Evolutionary conservation across 495 filamentous ascomycete species (phyloP), one percentile per base, ranked within the genome.

Genomic region (Hypomontagnella submonticulosa): DNA sequence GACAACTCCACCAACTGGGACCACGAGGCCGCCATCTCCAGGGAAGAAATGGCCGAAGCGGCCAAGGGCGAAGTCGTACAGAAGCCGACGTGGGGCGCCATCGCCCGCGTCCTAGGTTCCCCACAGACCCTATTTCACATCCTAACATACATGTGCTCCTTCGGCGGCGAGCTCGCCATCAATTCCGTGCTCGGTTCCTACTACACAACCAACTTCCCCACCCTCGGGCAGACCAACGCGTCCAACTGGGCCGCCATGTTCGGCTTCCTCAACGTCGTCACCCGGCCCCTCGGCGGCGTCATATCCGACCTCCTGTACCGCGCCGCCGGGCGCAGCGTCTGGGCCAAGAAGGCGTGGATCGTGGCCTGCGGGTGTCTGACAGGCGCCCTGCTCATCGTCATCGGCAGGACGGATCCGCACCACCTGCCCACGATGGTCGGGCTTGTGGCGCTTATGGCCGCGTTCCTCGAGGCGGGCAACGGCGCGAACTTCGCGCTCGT

Each of bases 171-270:
- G 73, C 86, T 97, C 9, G 85, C 92, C 65, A 89, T 97, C 79
- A 94, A 97, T 83, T 85, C 87, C 23, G 85, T 94, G 55, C 86
- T 97, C 4, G 87, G 89, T 48, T 75, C 88, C 3, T 96, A 93
- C 83, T 97, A 96, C 77, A 70, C 83, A 40, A 81, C 87, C 54
- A 90, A 92, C 73, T 96, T 96, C 80, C 87, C 88, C 0, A 47
- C 73, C 10, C 87, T 96, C 46, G 84, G 84, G 4, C 91, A 93
- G 73, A 93, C 91, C 7, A 75, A 81, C 19, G 86, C 89, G 5
- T 86, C 90, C 2, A 83, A 85, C 66, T 96, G 89, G 88, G 90
- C 92, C 0, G 91, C 93, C 54, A 94, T 96, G 88, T 97, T 96
- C 72, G 93, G 93, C 8, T 88, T 97, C 48, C 79, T 97, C 23